These are phyloP conservation scores for Nectriaceae sp. DNA, from an alignment of 2,329 filamentous ascomycete genomes.

Conservation along the genomic window DNA sequence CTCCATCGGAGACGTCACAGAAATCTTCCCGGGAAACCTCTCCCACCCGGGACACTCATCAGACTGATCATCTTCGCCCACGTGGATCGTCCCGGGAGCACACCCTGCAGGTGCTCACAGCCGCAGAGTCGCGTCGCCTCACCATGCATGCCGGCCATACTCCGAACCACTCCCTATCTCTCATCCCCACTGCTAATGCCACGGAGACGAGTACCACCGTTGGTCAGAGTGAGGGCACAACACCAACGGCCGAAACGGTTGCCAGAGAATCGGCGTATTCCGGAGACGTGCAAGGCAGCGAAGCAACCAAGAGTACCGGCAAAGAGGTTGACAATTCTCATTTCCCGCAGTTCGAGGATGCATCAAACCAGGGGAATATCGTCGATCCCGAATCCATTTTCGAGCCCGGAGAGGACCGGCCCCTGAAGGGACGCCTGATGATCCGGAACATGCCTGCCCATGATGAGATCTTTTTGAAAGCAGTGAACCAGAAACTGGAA, in stretches of 20 bases:
- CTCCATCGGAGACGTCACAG: conserved; percentile 25
- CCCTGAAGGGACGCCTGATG: conserved; percentile 54
- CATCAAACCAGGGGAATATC: conserved; percentile 6
- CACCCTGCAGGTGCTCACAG: conserved; percentile 48
- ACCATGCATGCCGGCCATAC: conserved; percentile 66
- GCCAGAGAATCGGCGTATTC: conserved; percentile 7
- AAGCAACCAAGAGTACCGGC: neutral
- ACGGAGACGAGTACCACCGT: conserved; percentile 35
- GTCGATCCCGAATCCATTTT: conserved; percentile 31
- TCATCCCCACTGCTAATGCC: conserved; percentile 47
- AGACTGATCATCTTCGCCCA: conserved; percentile 13
- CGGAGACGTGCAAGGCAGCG: conserved; percentile 8
- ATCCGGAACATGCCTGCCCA: conserved; percentile 57
- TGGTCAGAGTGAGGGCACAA: conserved; percentile 31
- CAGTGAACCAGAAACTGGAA: conserved; percentile 53
- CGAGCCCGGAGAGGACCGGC: conserved; percentile 46
- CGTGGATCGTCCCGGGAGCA: conserved; percentile 40
- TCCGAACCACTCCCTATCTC: conserved; percentile 59
- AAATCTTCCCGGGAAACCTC: conserved; percentile 32
- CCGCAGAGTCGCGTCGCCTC: conserved; percentile 52
- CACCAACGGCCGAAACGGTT: conserved; percentile 27
- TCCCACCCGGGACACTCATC: conserved; percentile 25
- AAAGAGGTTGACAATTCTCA: conserved; percentile 4
- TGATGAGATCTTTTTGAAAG: conserved; percentile 55
- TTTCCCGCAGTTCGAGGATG: neutral